Percentiles rank a stretch among this genome's conserved stretches.
Conservation (phyloP, 352 stramenopile genomes). For the Globisporangium spinosum region DNA sequence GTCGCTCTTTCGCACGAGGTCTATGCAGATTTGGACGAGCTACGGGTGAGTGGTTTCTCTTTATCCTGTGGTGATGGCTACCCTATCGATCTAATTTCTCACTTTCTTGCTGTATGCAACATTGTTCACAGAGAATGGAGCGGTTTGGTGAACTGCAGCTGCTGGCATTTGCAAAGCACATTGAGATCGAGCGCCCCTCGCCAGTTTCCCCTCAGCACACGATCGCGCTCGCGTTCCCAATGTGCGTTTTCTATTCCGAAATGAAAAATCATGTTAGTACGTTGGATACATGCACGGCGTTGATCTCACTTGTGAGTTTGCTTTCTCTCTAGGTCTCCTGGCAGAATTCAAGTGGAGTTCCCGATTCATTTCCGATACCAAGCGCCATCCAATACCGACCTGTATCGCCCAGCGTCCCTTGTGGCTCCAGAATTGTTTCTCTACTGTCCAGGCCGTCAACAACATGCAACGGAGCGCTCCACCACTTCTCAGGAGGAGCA, state of each 20-base stretch:
- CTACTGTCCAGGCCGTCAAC: slow-evolving; percentile 17
- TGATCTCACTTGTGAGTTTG: not conserved
- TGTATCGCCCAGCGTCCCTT: slow-evolving; percentile 38
- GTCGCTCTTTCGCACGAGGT: slow-evolving; percentile 37
- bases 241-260: slow-evolving; percentile 24
- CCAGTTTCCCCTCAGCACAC: slow-evolving; percentile 49
- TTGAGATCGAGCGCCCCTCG: slow-evolving; percentile 60
- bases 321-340: slow-evolving; percentile 13
- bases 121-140: slow-evolving; percentile 41
- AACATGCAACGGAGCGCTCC: not conserved
- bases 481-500: not conserved
- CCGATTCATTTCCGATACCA: slow-evolving; percentile 67
- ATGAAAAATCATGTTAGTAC: not conserved
- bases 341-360: slow-evolving; percentile 31
- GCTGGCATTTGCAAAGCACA: slow-evolving; percentile 48
- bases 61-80: not conserved
- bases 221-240: slow-evolving; percentile 39
- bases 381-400: slow-evolving; percentile 34
- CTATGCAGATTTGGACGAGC: slow-evolving; percentile 55
- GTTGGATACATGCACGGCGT: not conserved
- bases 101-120: not conserved
- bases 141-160: slow-evolving; percentile 44
- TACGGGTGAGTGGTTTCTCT: slow-evolving; percentile 27
- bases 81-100: not conserved
- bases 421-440: slow-evolving; percentile 46